phyloP scores from a whole-genome alignment of 1,139 yeast genomes.

The Kluyveromyces sp. region DNA sequence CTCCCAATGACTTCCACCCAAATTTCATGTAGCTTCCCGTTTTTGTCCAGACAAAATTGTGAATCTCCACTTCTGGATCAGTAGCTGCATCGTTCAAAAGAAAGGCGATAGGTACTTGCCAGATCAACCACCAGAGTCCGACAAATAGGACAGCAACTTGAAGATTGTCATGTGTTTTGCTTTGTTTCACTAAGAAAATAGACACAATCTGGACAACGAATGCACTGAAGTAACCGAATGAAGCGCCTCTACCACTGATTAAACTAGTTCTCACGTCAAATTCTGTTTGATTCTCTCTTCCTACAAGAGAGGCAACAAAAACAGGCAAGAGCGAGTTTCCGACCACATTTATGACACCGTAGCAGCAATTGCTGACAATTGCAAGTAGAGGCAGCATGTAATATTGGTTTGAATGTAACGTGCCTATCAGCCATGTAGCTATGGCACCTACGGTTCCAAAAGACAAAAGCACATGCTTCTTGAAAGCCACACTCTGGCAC shows the following conservation, averaged over 20 bases:
- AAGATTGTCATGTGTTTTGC: conserved; percentile 42
- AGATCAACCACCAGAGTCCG: conserved; percentile 65
- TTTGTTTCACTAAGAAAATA: conserved; percentile 40
- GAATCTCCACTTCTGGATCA: conserved; percentile 14
- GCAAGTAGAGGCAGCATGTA: conserved; percentile 51
- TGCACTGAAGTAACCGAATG: conserved; percentile 59
- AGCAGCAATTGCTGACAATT: conserved; percentile 55
- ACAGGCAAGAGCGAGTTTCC: conserved; percentile 66
- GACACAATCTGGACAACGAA: conserved; percentile 53
- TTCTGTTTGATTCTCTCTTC: conserved; percentile 6
- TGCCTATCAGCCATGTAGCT: conserved; percentile 41
- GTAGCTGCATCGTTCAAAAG: conserved; percentile 34
- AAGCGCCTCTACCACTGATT: conserved; percentile 60
- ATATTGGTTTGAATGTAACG: conserved; percentile 40
- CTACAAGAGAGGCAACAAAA: conserved; percentile 34
- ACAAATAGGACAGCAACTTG: conserved; percentile 51
- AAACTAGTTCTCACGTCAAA: conserved; percentile 37
- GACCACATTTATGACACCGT: conserved; percentile 67
- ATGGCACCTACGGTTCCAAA: conserved; percentile 53
- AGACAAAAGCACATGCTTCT: conserved; percentile 37
- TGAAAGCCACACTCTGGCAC: conserved; percentile 38
- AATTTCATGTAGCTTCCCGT: conserved; percentile 36
- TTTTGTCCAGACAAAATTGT: conserved; percentile 13
- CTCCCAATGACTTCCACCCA: conserved; percentile 53
- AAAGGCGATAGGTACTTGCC: conserved; percentile 50